Base-by-base conservation (phyloP, 306 rosid genomes). In the Rubus parviflorus region DNA sequence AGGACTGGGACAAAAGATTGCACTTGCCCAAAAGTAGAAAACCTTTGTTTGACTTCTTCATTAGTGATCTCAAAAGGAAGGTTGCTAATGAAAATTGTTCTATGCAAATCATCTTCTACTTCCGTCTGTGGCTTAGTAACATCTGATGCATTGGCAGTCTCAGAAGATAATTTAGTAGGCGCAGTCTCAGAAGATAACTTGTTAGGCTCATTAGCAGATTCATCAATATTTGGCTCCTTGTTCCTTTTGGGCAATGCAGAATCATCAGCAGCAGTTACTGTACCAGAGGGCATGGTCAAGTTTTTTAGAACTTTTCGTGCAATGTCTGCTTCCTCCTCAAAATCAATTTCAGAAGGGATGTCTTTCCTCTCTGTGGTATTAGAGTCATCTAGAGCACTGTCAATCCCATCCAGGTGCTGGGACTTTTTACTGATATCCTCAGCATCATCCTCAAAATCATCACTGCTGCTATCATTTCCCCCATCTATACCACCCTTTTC, bases 11-110 rank as follows among this genome's bases (percentile, higher is more conserved):
- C 76, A 83, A 95, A 95, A 81, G 88, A 90, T 74, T 88, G 90
- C 48, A 90, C 89, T 88, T 86, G 90, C 74, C 99, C 99, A 80
- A 90, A 95, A 80, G 86, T 85, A 80, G 97, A 87, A 85, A 95
- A 95, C 17, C 97, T 83, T 76, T 90, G 89, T 82, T 87, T 91
- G 72, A 95, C 92, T 82, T 95, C 99, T 77, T 87, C 97, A 7
- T 79, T 85, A 67, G 81, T 79, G 43, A 88, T 78, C 45, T 95
- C 99, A 77, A 95, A 95, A 20, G 96, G 97, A 84, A 95, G 91
- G 80, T 95, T 95, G 79, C 78, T 86, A 72, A 95, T 83, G 72
- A 90, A 95, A 88, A 92, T 51, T 82, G 99, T 92, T 86, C 89
- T 78, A 81, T 80, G 88, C 91, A 92, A 82, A 78, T 88, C 85